Base-by-base conservation (phyloP, 495 filamentous ascomycete species). In the Clohesyomyces aquaticus region DNA sequence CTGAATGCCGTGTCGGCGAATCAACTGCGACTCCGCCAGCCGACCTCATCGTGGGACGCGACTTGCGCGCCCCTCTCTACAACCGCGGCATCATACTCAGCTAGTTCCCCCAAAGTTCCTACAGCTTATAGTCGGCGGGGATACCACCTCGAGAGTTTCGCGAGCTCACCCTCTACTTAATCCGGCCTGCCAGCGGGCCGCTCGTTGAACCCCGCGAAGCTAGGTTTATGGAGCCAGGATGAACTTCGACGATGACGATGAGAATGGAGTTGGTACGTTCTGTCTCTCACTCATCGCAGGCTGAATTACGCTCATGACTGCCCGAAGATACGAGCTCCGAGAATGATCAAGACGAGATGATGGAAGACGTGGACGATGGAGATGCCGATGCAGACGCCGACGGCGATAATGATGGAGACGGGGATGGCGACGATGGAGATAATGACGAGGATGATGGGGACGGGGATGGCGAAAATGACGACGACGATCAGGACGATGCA, bases 381-480 rank as follows among this genome's bases (percentile, higher is more conserved):
- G 87, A 89, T 60, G 83, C 83, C 1, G 85, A 88, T 65, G 79
- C 81, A 29, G 84, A 87, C 14, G 80, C 81, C 58, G 87, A 89
- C 19, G 82, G 84, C 4, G 83, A 82, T 18, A 78, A 87, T n/a
- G 79, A 78, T 26, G 81, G 81, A 6, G 83, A 85, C 42, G 79
- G 85, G 6, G 80, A 84, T 29, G 82, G 84, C n/a, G 75, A 79
- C 11, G 83, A 88, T 26, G 83, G 87, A 63, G 85, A 86, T 28
- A 79, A 84, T n/a, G 74, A 66, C 19, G 71, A 78, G n/a, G 75
- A 81, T 3, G 79, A 83, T 11, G 63, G 19, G n/a, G 77, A 83
- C 23, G 80, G 84, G 18, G 72, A 77, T 38, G 72, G 81, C 18
- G 78, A 79, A 16, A 79, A 84, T 50, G 80, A 85, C 29, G 83